Evolutionary conservation across 2,329 filamentous ascomycete genomes (phyloP).

Genomic region (Cladophialophora psammophila): DNA sequence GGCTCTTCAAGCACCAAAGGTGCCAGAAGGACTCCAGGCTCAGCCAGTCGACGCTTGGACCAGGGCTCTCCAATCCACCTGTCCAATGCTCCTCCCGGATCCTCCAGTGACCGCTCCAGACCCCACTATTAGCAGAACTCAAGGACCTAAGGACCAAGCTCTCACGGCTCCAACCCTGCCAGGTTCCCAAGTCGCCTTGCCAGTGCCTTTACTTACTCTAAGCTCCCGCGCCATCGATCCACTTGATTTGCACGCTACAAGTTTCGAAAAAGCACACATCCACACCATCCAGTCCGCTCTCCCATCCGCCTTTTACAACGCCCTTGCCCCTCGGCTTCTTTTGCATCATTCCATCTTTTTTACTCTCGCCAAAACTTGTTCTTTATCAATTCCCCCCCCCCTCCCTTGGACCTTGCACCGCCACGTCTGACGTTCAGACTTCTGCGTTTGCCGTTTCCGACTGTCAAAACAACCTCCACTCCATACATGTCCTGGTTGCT

Average conservation of each 20-base stretch:
- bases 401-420: conserved; percentile 36
- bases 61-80: conserved; percentile 14
- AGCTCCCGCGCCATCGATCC: conserved; percentile 32
- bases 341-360: conserved; percentile 33
- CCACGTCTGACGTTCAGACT: conserved; percentile 38
- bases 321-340: conserved; percentile 31
- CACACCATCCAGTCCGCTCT: conserved; percentile 16
- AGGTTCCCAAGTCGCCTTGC: conserved; percentile 19
- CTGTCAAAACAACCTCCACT: conserved; percentile 32
- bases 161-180: conserved; percentile 20
- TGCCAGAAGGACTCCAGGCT: conserved; percentile 18
- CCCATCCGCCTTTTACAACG: conserved; percentile 19
- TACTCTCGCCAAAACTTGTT: conserved; percentile 40
- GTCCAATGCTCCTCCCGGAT: conserved; percentile 6
- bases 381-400: conserved; percentile 21
- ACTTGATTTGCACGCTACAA: conserved; percentile 30
- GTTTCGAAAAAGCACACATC: conserved; percentile 24
- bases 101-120: conserved; percentile 5
- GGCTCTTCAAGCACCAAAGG: conserved; percentile 24
- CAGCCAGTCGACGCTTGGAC: conserved; percentile 16
- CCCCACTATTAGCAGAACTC: conserved; percentile 10
- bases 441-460: conserved; percentile 30
- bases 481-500: conserved; percentile 25
- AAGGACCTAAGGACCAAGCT: conserved; percentile 19
- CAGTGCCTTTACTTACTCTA: conserved; percentile 15